Evolutionary conservation across 805 yeast genomes (phyloP), one percentile per base, ranked within the genome.

Genomic region (Nakazawaea molendinolei): DNA sequence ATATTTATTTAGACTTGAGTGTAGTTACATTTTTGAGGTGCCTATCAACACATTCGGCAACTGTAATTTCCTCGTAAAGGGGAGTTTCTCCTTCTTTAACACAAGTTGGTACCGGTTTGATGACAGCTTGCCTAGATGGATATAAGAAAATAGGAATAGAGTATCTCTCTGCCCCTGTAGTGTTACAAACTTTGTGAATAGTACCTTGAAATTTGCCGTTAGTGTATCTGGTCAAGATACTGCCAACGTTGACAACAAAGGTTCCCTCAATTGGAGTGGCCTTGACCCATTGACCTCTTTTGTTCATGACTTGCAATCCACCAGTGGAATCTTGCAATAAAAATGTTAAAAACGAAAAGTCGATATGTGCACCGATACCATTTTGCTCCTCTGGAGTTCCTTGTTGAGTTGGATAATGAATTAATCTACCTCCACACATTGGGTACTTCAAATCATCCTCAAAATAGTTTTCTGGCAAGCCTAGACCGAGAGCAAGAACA

Each of bases 361-460:
- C 67, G 3, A 64, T 59, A 41, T 62, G 67, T 2, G 65, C 61
- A 6, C 63, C 65, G 36, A 60, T 57, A n/a, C 66, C 56, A 34
- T 56, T 53, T 33, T 53, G 51, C 18, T 50, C 48, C 4, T 50
- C 57, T 3, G 42, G 46, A 5, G 47, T 34, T 14, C 53, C 48
- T 8, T 50, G 55, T 25, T 51, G 52, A 5, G 44, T 53, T 4
- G 61, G 56, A 31, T 61, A 62, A 36, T 58, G 65, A n/a, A 60
- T 41, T 23, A 60, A 32, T 31, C 67, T 47, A 12, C 54, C 42
- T 14, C 53, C 53, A 24, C 58, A 54, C 34, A 49, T 44, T 4
- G 60, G 52, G 5, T 48, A 47, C 4, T 49, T 43, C 23, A 51
- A 47, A 23, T 38, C 41, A 3, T 47, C 39, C 5, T 47, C 40